phyloP scores from a whole-genome alignment of 2,329 filamentous ascomycete genomes.

The Coccinonectria pachysandricola region DNA sequence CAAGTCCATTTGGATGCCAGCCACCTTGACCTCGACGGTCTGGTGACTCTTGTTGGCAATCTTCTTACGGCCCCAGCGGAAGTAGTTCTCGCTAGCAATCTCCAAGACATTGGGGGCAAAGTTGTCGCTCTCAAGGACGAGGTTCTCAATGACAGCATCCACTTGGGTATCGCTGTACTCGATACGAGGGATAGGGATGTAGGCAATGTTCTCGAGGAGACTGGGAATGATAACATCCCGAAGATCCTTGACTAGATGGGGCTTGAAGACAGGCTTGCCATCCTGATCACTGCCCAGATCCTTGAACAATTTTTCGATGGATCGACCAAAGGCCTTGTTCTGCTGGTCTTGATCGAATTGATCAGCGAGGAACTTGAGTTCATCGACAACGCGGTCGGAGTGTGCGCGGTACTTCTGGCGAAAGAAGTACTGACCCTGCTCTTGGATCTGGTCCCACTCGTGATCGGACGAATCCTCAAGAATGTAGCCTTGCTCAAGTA shows the following conservation, averaged over 20 bases:
- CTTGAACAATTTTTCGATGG: slow-evolving; percentile 75
- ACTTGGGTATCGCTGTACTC: slow-evolving; percentile 79
- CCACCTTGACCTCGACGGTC: slow-evolving; percentile 70
- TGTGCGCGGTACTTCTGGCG: slow-evolving; percentile 80
- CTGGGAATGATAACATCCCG: slow-evolving; percentile 77
- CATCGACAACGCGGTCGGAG: slow-evolving; percentile 77
- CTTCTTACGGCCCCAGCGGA: slow-evolving; percentile 88
- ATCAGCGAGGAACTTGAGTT: slow-evolving; percentile 78
- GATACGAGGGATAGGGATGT: slow-evolving; percentile 87
- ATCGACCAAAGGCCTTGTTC: slow-evolving; percentile 69
- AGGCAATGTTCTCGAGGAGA: slow-evolving; percentile 74
- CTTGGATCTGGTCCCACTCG: slow-evolving; percentile 78
- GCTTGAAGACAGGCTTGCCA: slow-evolving; percentile 85
- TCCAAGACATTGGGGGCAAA: slow-evolving; percentile 89
- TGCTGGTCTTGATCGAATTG: slow-evolving; percentile 84
- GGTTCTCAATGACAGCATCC: slow-evolving; percentile 86
- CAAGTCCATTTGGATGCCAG: slow-evolving; percentile 87
- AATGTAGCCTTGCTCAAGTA: slow-evolving; percentile 86
- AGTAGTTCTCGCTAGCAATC: slow-evolving; percentile 84
- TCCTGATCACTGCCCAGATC: slow-evolving; percentile 78
- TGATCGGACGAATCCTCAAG: slow-evolving; percentile 69
- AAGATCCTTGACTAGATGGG: slow-evolving; percentile 81
- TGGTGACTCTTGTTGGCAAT: slow-evolving; percentile 73
- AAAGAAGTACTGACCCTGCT: slow-evolving; percentile 75
- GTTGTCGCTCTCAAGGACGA: slow-evolving; percentile 93